A percentile compares a stretch with the other conserved stretches of the same genome.
Conservation (phyloP, 805 yeast genomes). For the Henningerozyma blattae region DNA sequence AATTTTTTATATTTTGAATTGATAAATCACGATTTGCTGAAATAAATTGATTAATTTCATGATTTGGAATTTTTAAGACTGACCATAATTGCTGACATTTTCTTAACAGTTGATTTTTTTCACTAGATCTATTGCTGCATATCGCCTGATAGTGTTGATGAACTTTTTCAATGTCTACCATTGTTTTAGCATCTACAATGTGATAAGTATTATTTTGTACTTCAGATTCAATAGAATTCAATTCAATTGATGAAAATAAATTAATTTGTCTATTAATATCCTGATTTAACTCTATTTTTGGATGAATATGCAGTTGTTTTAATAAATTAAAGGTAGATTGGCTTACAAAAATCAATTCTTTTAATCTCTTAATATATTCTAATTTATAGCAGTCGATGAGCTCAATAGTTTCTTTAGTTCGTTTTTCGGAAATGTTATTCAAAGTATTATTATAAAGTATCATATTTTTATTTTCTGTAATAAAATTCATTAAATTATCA, state of each 20-base stretch:
- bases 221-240: neutral
- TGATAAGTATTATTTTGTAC: neutral
- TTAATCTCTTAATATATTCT: constrained; percentile 10
- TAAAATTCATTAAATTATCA: constrained; percentile 4
- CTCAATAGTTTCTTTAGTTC: constrained; percentile 3
- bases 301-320: constrained; percentile 14
- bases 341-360: constrained; percentile 5
- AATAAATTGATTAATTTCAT: constrained; percentile 31
- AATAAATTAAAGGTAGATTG: constrained; percentile 9
- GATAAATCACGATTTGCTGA: constrained; percentile 35
- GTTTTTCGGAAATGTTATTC: constrained; percentile 10
- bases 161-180: constrained; percentile 8
- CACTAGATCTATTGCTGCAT: constrained; percentile 26
- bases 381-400: too few relatives aligned
- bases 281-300: constrained; percentile 7
- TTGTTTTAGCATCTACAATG: constrained; percentile 4
- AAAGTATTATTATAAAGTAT: constrained; percentile 13
- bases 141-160: constrained; percentile 9
- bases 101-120: constrained; percentile 22
- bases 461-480: constrained; percentile 12
- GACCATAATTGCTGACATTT: constrained; percentile 44
- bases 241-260: constrained; percentile 1
- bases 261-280: constrained; percentile 1
- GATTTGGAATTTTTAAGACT: constrained; percentile 38
- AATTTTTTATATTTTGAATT: constrained; percentile 33